These are phyloP conservation scores for Saturnispora galanensis DNA, from an alignment of 805 yeast genomes.

Conservation along the genomic window DNA sequence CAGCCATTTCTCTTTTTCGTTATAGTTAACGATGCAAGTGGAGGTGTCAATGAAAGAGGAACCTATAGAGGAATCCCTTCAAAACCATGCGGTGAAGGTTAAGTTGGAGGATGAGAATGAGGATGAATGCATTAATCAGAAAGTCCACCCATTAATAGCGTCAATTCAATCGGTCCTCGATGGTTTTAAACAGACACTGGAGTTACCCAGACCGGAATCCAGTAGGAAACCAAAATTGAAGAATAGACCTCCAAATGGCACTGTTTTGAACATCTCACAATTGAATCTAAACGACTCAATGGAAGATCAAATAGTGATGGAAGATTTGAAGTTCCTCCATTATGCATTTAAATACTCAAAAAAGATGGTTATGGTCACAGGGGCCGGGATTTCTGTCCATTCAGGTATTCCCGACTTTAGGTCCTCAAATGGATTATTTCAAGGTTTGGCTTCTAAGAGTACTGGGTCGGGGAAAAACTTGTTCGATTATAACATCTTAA, in stretches of 20 bases:
- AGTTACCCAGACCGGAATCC: constrained; percentile 11
- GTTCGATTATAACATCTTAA: constrained; percentile 71
- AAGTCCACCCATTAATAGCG: neutral
- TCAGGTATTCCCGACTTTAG: constrained; percentile 80
- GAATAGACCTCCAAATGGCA: constrained; percentile 38
- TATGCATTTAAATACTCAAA: constrained; percentile 47
- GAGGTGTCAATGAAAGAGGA: neutral
- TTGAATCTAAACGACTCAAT: constrained; percentile 22
- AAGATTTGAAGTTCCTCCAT: constrained; percentile 39
- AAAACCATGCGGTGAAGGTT: no score
- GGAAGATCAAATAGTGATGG: constrained; percentile 27
- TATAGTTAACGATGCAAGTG: neutral
- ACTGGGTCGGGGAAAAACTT: constrained; percentile 44
- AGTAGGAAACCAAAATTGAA: constrained; percentile 36
- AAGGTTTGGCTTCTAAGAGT: constrained; percentile 33
- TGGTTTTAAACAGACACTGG: constrained; percentile 4
- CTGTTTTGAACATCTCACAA: constrained; percentile 31
- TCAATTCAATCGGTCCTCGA: constrained; percentile 3
- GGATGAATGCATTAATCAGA: neutral
- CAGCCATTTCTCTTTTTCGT: neutral
- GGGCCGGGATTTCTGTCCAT: constrained; percentile 87
- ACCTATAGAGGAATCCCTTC: neutral
- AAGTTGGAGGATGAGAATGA: neutral
- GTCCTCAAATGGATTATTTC: constrained; percentile 69
- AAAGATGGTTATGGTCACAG: constrained; percentile 58